These are phyloP conservation scores for Suillus alpinus DNA, from an alignment of 768 basidiomycete species.

Conservation along the genomic window DNA sequence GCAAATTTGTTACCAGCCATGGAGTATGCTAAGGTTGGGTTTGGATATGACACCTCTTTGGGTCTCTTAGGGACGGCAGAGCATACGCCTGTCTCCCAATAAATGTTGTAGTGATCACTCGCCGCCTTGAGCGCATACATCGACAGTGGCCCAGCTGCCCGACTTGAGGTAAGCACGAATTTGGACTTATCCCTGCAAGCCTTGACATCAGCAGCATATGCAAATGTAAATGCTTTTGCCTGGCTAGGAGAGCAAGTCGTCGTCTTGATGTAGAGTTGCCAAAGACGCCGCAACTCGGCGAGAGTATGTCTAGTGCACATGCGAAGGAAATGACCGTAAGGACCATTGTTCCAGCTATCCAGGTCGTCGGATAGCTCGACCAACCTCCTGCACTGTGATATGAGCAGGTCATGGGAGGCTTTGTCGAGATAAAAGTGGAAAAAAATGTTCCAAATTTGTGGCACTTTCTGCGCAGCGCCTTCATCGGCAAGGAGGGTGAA, in stretches of 20 bases:
- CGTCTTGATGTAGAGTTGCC: constrained; percentile 17
- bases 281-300: constrained; percentile 18
- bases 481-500: constrained; percentile 28
- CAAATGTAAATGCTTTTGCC: constrained; percentile 13
- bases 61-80: constrained; percentile 20
- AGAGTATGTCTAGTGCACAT: constrained; percentile 25
- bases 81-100: constrained; percentile 25
- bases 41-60: constrained; percentile 16
- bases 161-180: constrained; percentile 12
- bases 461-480: constrained; percentile 11
- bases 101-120: constrained; percentile 21
- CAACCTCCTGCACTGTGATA: constrained; percentile 27
- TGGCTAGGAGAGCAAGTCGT: constrained; percentile 11
- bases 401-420: constrained; percentile 21
- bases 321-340: constrained; percentile 24
- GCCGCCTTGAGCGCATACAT: constrained; percentile 9
- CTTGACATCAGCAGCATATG: constrained; percentile 21
- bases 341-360: constrained; percentile 25
- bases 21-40: constrained; percentile 32
- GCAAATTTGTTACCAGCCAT: constrained; percentile 17
- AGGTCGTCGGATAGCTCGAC: constrained; percentile 12
- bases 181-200: neutral
- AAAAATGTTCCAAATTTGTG: constrained; percentile 30
- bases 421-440: constrained; percentile 28
- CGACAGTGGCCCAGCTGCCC: constrained; percentile 27